Conservation (phyloP, 1,284 basidiomycete species). For the Laetiporus sulphureus region DNA sequence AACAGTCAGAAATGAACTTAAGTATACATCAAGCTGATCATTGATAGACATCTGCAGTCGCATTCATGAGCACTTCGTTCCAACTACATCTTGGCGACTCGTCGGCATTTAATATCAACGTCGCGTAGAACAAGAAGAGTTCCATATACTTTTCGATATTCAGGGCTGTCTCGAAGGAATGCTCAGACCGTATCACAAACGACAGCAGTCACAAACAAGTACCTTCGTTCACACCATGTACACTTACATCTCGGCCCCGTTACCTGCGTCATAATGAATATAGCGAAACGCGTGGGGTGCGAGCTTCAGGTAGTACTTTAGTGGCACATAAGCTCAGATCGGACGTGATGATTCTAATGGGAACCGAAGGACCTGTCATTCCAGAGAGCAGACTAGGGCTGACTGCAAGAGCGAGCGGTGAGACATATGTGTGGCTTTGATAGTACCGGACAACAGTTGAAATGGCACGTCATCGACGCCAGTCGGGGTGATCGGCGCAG, state of each 20-base stretch:
- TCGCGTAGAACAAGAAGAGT: constrained; percentile 38
- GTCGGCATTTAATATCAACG: constrained; percentile 40
- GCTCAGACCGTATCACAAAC: too few species aligned
- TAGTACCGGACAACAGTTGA: constrained; percentile 41
- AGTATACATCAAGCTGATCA: too few species aligned
- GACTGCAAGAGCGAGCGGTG: constrained; percentile 3
- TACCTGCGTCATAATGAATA: constrained; percentile 21
- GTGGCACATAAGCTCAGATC: too few species aligned
- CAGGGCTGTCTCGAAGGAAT: constrained; percentile 3
- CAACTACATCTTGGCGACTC: too few species aligned
- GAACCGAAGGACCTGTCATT: constrained; percentile 27
- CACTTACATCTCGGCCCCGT: not conserved
- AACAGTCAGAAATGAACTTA: too few species aligned
- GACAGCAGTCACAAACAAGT: not conserved
- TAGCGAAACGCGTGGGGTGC: constrained; percentile 41
- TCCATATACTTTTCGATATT: constrained; percentile 34
- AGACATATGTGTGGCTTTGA: constrained; percentile 29
- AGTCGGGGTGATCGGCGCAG: constrained; percentile 49
- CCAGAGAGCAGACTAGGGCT: constrained; percentile 13
- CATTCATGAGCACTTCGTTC: too few species aligned
- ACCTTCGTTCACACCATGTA: constrained; percentile 9
- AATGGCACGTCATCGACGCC: constrained; percentile 36
- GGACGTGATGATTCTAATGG: not conserved
- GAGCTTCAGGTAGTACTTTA: constrained; percentile 37
- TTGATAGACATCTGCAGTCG: too few species aligned